Percentiles rank a stretch among this genome's conserved stretches.
phyloP scores from a whole-genome alignment of 805 yeast genomes.

The Barnettozyma wickerhamii region DNA sequence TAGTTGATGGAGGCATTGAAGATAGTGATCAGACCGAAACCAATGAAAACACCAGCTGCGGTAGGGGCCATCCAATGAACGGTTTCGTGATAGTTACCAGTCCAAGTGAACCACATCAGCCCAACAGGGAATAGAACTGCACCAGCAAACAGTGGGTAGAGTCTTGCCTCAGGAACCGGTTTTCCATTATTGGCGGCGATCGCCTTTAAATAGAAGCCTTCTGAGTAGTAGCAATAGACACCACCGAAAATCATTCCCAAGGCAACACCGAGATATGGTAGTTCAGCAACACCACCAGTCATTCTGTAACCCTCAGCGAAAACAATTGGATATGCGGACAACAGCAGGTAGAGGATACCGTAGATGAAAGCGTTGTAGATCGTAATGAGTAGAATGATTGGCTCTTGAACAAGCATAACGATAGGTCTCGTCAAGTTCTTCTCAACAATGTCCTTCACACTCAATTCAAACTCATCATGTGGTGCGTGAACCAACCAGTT shows the following conservation, averaged over 20 bases:
- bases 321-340: slow-evolving; percentile 74
- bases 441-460: slow-evolving; percentile 53
- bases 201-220: slow-evolving; percentile 44
- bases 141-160: slow-evolving; percentile 73
- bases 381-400: slow-evolving; percentile 64
- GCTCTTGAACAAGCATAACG: slow-evolving; percentile 62
- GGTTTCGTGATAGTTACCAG: slow-evolving; percentile 65
- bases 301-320: slow-evolving; percentile 60
- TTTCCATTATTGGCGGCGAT: slow-evolving; percentile 51
- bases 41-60: slow-evolving; percentile 57
- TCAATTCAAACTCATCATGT: slow-evolving; percentile 58
- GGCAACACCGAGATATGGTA: slow-evolving; percentile 77
- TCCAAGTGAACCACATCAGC: slow-evolving; percentile 83
- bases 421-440: slow-evolving; percentile 68
- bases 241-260: slow-evolving; percentile 66
- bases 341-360: slow-evolving; percentile 69
- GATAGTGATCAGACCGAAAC: slow-evolving; percentile 63
- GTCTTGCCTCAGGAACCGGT: slow-evolving; percentile 75
- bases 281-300: slow-evolving; percentile 59
- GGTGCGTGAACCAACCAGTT: slow-evolving; percentile 83
- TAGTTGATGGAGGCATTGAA: slow-evolving; percentile 70
- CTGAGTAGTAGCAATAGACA: slow-evolving; percentile 44
- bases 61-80: slow-evolving; percentile 86
- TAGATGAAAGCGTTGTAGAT: slow-evolving; percentile 75
- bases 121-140: slow-evolving; percentile 72